Evolutionary conservation across 2,329 filamentous ascomycete species (phyloP).

Genomic region (Plectosphaerella cucumerina): DNA sequence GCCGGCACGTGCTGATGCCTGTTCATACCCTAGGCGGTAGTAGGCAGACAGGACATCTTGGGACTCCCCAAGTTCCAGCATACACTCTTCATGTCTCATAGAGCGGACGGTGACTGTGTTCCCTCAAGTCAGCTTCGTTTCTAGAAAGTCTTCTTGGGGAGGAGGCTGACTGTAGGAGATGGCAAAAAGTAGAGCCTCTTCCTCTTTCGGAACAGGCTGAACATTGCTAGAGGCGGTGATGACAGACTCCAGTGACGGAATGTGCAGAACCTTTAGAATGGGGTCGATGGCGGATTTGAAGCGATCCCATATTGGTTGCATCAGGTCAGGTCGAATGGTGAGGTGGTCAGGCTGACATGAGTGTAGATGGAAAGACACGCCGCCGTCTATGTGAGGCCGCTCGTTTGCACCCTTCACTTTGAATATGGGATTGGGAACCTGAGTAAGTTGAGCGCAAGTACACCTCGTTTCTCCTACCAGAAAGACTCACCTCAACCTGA

Average conservation of each 20-base stretch:
- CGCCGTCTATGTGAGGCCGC: neutral
- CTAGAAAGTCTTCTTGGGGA: neutral
- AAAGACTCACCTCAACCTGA: neutral
- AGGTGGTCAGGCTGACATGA: neutral
- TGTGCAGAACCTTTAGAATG: constrained; percentile 1
- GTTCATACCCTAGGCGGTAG: neutral
- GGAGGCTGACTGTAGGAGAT: neutral
- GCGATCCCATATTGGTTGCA: neutral
- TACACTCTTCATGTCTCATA: neutral
- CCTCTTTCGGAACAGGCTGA: neutral
- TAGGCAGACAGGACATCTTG: neutral
- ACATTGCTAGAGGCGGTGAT: neutral
- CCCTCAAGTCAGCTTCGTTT: neutral
- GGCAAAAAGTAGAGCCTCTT: neutral
- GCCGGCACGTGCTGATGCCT: neutral
- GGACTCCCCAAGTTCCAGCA: neutral
- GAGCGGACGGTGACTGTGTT: neutral
- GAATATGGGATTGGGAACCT: neutral
- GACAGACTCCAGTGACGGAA: neutral
- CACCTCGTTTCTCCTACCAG: too few relatives aligned
- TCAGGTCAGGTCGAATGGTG: neutral
- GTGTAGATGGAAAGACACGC: neutral
- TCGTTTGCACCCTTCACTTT: neutral
- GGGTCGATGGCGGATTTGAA: neutral
- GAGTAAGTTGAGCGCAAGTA: neutral